A percentile compares a stretch with the other conserved stretches of the same genome.
Evolutionary conservation across 495 filamentous ascomycete species (phyloP).

Genomic region (Pyronema domesticum): DNA sequence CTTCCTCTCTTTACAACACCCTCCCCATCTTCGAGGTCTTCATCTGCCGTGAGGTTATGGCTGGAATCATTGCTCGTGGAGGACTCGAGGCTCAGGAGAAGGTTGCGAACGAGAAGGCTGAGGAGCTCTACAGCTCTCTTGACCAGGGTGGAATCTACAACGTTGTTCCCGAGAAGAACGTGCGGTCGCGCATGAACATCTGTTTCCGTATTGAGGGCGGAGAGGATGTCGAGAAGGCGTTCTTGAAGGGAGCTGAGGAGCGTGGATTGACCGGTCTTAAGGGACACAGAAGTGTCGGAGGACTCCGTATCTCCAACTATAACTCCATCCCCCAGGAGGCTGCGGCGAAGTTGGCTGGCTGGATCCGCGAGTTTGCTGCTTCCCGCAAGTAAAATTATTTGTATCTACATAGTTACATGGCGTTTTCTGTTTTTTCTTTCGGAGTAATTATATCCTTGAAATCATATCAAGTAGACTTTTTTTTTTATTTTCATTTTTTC

Average conservation of each 20-base stretch:
- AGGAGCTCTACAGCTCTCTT: constrained; percentile 52
- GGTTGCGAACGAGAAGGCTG: constrained; percentile 51
- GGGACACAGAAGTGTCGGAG: constrained; percentile 64
- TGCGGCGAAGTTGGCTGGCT: constrained; percentile 40
- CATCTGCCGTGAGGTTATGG: constrained; percentile 71
- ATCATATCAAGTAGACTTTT: too few species aligned
- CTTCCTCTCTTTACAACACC: constrained; percentile 87
- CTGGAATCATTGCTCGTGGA: constrained; percentile 39
- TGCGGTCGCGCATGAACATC: constrained; percentile 77
- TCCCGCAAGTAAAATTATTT: neutral
- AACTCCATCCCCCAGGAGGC: constrained; percentile 43
- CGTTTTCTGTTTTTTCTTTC: too few species aligned
- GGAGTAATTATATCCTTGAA: too few species aligned
- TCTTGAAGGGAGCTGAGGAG: constrained; percentile 51
- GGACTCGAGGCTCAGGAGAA: constrained; percentile 57
- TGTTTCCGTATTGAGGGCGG: constrained; percentile 62
- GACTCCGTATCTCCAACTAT: constrained; percentile 47
- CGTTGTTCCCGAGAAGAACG: constrained; percentile 53
- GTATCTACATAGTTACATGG: neutral
- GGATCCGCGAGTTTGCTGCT: constrained; percentile 39
- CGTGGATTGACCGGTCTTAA: constrained; percentile 52
- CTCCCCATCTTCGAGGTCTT: constrained; percentile 85
- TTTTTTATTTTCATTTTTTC: too few species aligned
- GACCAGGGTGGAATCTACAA: constrained; percentile 43
- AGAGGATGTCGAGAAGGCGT: constrained; percentile 49